These are phyloP conservation scores for Chlorophyllum brunneum DNA, from an alignment of 768 basidiomycete genomes.

Conservation along the genomic window DNA sequence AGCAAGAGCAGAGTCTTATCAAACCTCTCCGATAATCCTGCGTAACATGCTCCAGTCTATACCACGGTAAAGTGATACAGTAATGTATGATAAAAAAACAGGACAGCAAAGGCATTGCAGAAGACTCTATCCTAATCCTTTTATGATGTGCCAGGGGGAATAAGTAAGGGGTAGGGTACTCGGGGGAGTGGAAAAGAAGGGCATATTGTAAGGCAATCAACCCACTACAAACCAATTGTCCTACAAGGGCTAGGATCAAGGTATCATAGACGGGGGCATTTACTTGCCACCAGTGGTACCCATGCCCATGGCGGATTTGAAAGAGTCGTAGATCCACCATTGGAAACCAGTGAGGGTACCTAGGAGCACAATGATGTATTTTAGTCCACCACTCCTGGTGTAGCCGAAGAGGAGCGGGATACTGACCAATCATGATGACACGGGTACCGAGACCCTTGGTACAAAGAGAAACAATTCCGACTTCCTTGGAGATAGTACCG, in stretches of 20 bases:
- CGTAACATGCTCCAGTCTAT: not conserved
- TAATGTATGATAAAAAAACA: not conserved
- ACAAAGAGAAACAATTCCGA: slow-evolving; percentile 57
- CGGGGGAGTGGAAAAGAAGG: not conserved
- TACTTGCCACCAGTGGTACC: slow-evolving; percentile 90
- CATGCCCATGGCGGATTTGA: slow-evolving; percentile 81
- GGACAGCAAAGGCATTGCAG: not conserved
- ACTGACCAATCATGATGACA: slow-evolving; percentile 78
- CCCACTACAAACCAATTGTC: too few species aligned
- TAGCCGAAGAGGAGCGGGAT: slow-evolving; percentile 19
- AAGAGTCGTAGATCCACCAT: slow-evolving; percentile 92
- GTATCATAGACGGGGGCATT: slow-evolving; percentile 14
- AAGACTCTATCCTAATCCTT: slow-evolving; percentile 12
- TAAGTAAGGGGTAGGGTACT: slow-evolving; percentile 7
- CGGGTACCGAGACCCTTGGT: slow-evolving; percentile 88
- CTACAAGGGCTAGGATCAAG: not conserved
- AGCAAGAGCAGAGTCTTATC: too few species aligned
- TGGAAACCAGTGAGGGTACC: slow-evolving; percentile 70
- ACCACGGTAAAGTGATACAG: slow-evolving; percentile 8
- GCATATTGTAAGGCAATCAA: not conserved
- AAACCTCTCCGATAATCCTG: not conserved
- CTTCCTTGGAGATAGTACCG: slow-evolving; percentile 68
- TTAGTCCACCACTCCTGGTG: not conserved
- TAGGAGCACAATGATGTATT: slow-evolving; percentile 16
- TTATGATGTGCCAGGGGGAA: slow-evolving; percentile 1